Base-by-base conservation (phyloP, 1,284 basidiomycete genomes). In the Mycosarcoma mackinlayi region DNA sequence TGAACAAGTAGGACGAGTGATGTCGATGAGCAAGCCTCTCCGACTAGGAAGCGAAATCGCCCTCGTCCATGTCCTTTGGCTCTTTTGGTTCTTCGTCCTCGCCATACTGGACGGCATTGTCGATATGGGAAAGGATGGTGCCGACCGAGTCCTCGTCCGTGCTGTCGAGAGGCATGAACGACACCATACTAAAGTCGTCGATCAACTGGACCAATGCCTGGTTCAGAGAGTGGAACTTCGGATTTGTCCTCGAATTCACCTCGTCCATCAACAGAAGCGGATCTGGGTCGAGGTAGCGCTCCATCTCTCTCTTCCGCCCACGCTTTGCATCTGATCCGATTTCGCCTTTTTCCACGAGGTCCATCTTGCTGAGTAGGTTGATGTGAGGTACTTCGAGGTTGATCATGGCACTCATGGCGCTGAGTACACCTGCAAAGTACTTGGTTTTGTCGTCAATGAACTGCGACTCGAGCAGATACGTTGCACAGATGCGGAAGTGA, bases 291-390 rank as follows among this genome's bases (percentile, higher is more conserved):
- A 99, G 87, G 84, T 95, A 99, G 79, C 87, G 76, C 88, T 89
- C 73, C 88, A 87, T 73, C 88, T 86, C 79, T 46, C 79, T 78
- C n/a, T 69, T 58, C 13, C 65, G 52, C 1, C 64, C 57, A 41
- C 61, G 57, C 38, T 71, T 74, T 0, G 67, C 64, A 18, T 72
- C 75, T 52, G 88, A 87, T 68, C 87, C 86, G n/a, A 85, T 85
- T 62, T 88, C 86, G 74, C 89, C 88, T 70, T 89, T 89, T 19
- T 72, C 61, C 31, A 98, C 91, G 25, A 99, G 87, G 83, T 99
- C 96, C 95, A 99, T 98, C 85, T 99, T 99, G 54, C 92, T 95
- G 90, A 99, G 93, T 81, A 98, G 85, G 75, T 98, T 98, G 69
- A 99, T 89, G 90, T 94, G 96, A 0, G 94, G 92, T 37, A 97